Conservation (phyloP, 495 filamentous ascomycete genomes). For the Annulohypoxylon nitens region DNA sequence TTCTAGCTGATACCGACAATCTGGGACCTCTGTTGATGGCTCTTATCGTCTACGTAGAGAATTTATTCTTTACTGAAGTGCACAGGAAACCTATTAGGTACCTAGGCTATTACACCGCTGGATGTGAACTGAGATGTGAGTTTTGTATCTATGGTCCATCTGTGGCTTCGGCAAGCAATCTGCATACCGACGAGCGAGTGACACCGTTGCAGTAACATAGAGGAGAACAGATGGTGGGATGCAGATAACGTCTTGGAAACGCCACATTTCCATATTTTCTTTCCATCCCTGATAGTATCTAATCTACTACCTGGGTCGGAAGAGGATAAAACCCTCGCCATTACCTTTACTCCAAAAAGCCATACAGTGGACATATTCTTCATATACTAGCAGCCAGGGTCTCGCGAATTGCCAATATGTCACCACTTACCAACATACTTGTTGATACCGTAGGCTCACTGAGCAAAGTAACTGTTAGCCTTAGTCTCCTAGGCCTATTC, state of each 20-base stretch:
- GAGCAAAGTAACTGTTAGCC: background rate
- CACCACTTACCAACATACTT: background rate
- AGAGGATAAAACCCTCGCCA: background rate
- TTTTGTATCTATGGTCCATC: background rate
- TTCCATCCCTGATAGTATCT: background rate
- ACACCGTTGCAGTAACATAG: background rate
- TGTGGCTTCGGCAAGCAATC: background rate
- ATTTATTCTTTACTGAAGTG: no score
- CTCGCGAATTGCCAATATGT: background rate
- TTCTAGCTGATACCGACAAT: background rate
- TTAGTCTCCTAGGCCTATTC: conserved; percentile 2
- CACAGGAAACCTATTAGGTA: background rate
- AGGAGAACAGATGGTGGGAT: conserved; percentile 7
- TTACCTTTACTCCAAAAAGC: background rate
- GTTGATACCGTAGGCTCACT: conserved; percentile 1
- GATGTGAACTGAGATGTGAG: background rate
- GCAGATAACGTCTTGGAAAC: background rate
- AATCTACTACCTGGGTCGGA: no score
- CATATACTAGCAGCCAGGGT: background rate
- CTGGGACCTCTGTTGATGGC: background rate
- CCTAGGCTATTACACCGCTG: background rate
- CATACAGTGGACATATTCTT: background rate
- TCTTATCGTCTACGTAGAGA: background rate
- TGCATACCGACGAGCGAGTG: background rate
- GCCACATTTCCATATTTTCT: background rate